phyloP scores from a whole-genome alignment of 2,329 filamentous ascomycete species.

The Zymoseptoria ardabiliae region DNA sequence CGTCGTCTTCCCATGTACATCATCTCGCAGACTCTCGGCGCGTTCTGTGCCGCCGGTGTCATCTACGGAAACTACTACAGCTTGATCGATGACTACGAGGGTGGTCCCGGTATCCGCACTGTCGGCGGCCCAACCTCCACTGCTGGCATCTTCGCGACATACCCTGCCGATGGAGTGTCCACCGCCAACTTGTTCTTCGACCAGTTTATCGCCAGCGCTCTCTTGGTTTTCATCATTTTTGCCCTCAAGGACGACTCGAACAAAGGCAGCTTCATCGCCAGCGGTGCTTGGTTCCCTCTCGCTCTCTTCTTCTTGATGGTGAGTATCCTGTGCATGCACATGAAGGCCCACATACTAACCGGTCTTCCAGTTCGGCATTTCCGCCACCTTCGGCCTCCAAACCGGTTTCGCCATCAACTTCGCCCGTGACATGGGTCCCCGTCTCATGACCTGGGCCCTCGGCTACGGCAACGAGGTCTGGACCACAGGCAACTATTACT shows the following conservation, averaged over 20 bases:
- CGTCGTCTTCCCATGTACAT: slow-evolving; percentile 61
- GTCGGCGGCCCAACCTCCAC: slow-evolving; percentile 50
- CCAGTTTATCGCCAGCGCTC: slow-evolving; percentile 58
- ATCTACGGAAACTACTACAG: slow-evolving; percentile 45
- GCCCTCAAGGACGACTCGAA: slow-evolving; percentile 52
- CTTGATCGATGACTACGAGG: slow-evolving; percentile 53
- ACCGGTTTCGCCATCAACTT: slow-evolving; percentile 63
- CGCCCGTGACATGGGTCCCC: slow-evolving; percentile 63
- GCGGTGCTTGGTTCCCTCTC: slow-evolving; percentile 48
- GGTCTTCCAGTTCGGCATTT: slow-evolving; percentile 49
- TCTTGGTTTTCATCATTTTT: slow-evolving; percentile 65
- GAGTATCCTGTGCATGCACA: not conserved
- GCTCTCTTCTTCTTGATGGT: slow-evolving; percentile 56
- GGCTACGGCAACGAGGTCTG: slow-evolving; percentile 61
- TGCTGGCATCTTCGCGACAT: slow-evolving; percentile 63
- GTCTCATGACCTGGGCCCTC: slow-evolving; percentile 57
- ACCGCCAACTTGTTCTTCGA: slow-evolving; percentile 60
- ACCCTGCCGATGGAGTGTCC: slow-evolving; percentile 45
- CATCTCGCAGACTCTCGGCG: slow-evolving; percentile 58
- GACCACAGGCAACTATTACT: slow-evolving; percentile 58
- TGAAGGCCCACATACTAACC: too few species aligned
- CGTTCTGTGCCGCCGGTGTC: slow-evolving; percentile 49
- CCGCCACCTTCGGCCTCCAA: slow-evolving; percentile 61
- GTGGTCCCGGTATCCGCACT: slow-evolving; percentile 54
- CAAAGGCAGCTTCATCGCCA: slow-evolving; percentile 29